phyloP scores from a whole-genome alignment of 176 grass and related monocot genomes.

The Olyra latifolia region DNA sequence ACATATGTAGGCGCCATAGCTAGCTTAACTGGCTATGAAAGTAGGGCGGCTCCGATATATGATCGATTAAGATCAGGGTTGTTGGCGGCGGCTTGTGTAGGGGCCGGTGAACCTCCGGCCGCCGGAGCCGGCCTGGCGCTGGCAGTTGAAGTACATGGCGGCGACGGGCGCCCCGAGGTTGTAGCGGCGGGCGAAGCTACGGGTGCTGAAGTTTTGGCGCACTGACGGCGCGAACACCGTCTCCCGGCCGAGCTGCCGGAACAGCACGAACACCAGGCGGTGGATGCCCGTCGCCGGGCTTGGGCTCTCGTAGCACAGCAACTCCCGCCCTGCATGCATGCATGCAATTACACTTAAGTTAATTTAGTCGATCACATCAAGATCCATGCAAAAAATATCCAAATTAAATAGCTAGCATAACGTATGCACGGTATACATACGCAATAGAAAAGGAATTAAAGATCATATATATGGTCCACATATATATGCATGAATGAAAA shows the following conservation, averaged over 20 bases:
- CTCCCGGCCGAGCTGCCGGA: slow-evolving; percentile 57
- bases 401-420: no score
- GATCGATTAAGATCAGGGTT: no score
- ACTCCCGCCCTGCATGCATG: slow-evolving; percentile 45
- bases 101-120: slow-evolving; percentile 58
- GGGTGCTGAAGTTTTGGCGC: slow-evolving; percentile 79
- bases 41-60: no score
- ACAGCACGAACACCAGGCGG: slow-evolving; percentile 72
- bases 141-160: slow-evolving; percentile 72
- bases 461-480: no score
- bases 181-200: slow-evolving; percentile 51
- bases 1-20: no score
- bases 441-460: neutral
- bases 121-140: slow-evolving; percentile 73
- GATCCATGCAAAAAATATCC: neutral
- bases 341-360: neutral
- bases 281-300: slow-evolving; percentile 69
- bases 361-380: no score
- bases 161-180: slow-evolving; percentile 68
- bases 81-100: slow-evolving; percentile 31
- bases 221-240: slow-evolving; percentile 56
- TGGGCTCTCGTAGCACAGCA: slow-evolving; percentile 63
- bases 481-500: no score
- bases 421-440: neutral
- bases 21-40: no score